These are phyloP conservation scores for Cyberlindnera lachancei DNA, from an alignment of 805 yeast species.

Conservation along the genomic window DNA sequence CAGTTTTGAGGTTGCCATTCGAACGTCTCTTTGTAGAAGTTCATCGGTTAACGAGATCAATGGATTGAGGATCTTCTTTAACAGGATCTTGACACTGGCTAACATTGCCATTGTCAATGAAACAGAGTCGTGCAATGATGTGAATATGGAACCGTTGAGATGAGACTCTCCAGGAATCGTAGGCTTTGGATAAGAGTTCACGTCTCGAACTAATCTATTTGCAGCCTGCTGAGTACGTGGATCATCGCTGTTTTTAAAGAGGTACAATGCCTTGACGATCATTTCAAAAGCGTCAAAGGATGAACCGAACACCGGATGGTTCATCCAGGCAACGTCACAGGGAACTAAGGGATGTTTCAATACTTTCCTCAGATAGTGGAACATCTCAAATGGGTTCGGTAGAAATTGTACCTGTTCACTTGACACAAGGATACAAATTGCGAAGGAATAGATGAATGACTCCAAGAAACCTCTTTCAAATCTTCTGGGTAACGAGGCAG, in stretches of 20 bases:
- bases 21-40: slow-evolving; percentile 8
- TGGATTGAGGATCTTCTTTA: slow-evolving; percentile 10
- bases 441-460: slow-evolving; percentile 36
- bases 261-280: slow-evolving; percentile 28
- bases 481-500: slow-evolving; percentile 5
- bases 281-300: slow-evolving; percentile 29
- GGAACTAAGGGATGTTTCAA: slow-evolving; percentile 29
- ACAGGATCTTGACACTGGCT: slow-evolving; percentile 12
- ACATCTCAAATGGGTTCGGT: slow-evolving; percentile 37
- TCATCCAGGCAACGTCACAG: slow-evolving; percentile 33
- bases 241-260: slow-evolving; percentile 13
- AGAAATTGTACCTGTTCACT: slow-evolving; percentile 22
- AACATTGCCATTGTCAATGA: slow-evolving; percentile 11
- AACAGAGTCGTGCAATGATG: slow-evolving; percentile 11
- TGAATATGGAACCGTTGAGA: slow-evolving; percentile 4
- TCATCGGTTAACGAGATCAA: slow-evolving; percentile 1
- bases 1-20: slow-evolving; percentile 3
- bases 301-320: slow-evolving; percentile 34
- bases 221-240: slow-evolving; percentile 8
- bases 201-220: slow-evolving; percentile 7
- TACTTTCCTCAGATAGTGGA: slow-evolving; percentile 24
- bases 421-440: slow-evolving; percentile 32
- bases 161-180: slow-evolving; percentile 11
- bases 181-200: slow-evolving; percentile 7
- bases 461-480: slow-evolving; percentile 32